phyloP scores from a whole-genome alignment of 2,329 filamentous ascomycete genomes.

The Colletotrichum gloeosporioides region DNA sequence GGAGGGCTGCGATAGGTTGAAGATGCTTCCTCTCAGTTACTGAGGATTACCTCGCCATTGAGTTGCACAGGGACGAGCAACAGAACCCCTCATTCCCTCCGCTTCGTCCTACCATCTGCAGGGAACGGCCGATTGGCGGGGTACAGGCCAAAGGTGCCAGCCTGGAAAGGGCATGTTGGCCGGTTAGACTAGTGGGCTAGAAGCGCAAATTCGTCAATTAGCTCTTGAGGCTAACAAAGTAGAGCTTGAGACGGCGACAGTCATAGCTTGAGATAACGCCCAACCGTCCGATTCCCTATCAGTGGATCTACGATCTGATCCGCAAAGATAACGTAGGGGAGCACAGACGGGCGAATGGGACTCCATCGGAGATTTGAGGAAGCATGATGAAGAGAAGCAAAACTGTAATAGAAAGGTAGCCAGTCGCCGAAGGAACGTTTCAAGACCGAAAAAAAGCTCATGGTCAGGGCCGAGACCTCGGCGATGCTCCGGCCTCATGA shows the following conservation, averaged over 20 bases:
- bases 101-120: background rate
- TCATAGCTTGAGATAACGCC: conserved; percentile 16
- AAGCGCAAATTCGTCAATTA: background rate
- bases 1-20: background rate
- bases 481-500: conserved; percentile 16
- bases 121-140: background rate
- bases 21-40: background rate
- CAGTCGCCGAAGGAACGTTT: background rate
- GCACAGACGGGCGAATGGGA: conserved; percentile 11
- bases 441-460: conserved; percentile 5
- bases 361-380: background rate
- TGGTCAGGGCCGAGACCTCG: background rate
- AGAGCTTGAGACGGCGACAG: background rate
- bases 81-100: background rate
- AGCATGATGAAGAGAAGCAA: conserved; percentile 1
- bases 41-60: background rate
- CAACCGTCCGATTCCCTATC: conserved; percentile 6
- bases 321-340: conserved; percentile 12
- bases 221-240: background rate
- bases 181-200: background rate
- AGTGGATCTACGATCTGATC: conserved; percentile 23
- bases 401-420: background rate
- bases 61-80: background rate
- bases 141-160: background rate
- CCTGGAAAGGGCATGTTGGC: background rate